Percentiles rank a stretch among this genome's conserved stretches.
phyloP scores from a whole-genome alignment of 768 basidiomycete genomes.

The Leccinum boreale region DNA sequence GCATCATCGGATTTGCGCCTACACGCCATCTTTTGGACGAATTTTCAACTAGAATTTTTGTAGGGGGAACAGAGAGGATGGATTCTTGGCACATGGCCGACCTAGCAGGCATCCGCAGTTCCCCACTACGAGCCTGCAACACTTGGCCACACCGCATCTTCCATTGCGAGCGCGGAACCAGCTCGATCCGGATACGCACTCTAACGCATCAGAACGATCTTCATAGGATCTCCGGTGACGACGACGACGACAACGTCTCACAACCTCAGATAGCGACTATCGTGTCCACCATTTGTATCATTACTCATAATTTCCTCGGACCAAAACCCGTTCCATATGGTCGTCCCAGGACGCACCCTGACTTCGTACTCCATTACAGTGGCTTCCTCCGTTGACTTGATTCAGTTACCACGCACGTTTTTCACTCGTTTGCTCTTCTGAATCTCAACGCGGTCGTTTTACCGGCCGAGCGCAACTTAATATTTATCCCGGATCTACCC shows the following conservation, averaged over 20 bases:
- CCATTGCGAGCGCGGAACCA: conserved; percentile 23
- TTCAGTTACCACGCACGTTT: conserved; percentile 10
- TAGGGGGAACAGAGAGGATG: conserved; percentile 10
- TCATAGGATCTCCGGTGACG: conserved; percentile 21
- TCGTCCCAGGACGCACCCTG: conserved; percentile 20
- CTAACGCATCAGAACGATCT: conserved; percentile 22
- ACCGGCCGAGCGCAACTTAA: conserved; percentile 10
- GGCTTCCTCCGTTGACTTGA: conserved; percentile 14
- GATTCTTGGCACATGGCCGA: conserved; percentile 18
- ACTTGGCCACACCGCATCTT: conserved; percentile 11
- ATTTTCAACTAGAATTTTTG: conserved; percentile 24
- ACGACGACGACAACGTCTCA: conserved; percentile 7
- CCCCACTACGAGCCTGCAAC: conserved; percentile 2
- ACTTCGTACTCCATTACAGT: conserved; percentile 20
- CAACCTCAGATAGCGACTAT: conserved; percentile 13
- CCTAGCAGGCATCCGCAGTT: conserved; percentile 11
- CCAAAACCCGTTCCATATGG: conserved; percentile 16
- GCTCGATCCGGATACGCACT: conserved; percentile 18
- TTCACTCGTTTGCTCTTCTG: conserved; percentile 18
- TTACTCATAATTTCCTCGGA: conserved; percentile 35
- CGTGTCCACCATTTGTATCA: conserved; percentile 24
- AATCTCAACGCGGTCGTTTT: conserved; percentile 11
- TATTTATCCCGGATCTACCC: conserved; percentile 28
- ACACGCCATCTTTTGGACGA: conserved; percentile 24
- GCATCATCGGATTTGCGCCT: conserved; percentile 26